phyloP scores from a whole-genome alignment of 2,329 filamentous ascomycete species.

The Sclerotinia minor region DNA sequence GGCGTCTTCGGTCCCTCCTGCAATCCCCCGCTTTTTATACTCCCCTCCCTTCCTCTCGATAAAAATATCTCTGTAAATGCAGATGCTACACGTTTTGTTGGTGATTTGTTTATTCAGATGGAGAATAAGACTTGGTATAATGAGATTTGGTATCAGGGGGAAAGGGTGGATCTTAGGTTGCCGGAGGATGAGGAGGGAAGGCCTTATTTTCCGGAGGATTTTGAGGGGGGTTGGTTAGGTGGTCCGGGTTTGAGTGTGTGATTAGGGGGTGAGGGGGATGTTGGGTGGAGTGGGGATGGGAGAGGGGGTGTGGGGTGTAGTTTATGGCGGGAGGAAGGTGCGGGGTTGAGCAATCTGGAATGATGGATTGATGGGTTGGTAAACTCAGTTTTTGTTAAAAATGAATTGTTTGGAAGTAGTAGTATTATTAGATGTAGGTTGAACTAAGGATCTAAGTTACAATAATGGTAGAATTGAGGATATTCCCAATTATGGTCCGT shows the following conservation, averaged over 20 bases:
- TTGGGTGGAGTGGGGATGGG: fast-evolving
- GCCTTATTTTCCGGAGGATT: neutral
- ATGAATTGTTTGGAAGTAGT: no score
- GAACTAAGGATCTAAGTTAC: no score
- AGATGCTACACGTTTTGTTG: neutral
- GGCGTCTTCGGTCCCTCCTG: neutral
- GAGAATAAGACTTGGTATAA: neutral
- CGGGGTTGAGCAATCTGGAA: no score
- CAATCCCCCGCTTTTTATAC: neutral
- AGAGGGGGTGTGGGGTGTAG: neutral
- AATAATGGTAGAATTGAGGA: no score
- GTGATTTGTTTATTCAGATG: neutral
- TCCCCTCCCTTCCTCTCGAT: neutral
- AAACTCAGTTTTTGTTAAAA: no score
- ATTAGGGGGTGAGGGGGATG: neutral
- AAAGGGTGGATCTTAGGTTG: neutral
- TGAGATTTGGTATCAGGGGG: neutral
- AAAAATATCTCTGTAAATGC: neutral
- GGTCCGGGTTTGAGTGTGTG: neutral
- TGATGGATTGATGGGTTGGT: neutral
- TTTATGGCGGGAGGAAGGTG: no score
- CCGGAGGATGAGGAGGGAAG: neutral
- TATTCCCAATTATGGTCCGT: no score
- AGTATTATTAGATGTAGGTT: no score
- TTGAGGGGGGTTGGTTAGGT: neutral